phyloP scores from a whole-genome alignment of 148 eudicot genomes.

The Camellia granthamiana region DNA sequence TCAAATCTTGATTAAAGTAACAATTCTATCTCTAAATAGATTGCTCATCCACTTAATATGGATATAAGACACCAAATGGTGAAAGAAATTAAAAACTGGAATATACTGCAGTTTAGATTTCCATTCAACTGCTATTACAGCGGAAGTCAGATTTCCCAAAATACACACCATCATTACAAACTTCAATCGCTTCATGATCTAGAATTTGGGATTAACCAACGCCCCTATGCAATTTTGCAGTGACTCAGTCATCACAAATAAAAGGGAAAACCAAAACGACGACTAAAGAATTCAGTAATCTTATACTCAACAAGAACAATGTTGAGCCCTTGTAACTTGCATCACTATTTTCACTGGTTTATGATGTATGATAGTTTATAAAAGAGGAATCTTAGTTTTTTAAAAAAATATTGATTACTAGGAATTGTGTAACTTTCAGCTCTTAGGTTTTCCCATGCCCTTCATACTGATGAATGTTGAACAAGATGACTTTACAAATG shows the following conservation, averaged over 20 bases:
- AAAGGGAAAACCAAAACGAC: not conserved
- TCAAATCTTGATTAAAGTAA: not conserved
- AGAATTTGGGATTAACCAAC: no score
- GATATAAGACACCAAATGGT: not conserved
- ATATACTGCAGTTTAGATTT: not conserved
- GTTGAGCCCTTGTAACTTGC: not conserved
- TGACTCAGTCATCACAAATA: no score
- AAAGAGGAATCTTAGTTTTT: not conserved
- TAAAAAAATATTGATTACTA: not conserved
- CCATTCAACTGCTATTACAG: not conserved
- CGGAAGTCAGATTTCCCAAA: not conserved
- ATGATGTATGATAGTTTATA: not conserved
- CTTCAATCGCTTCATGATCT: no score
- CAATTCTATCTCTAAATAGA: not conserved
- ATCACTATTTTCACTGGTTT: not conserved
- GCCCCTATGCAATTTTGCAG: no score
- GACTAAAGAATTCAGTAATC: not conserved
- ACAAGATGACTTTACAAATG: not conserved
- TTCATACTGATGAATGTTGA: not conserved
- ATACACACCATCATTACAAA: not conserved
- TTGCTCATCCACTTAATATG: not conserved
- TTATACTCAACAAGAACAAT: not conserved
- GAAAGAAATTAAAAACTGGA: no score
- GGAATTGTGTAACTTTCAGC: not conserved
- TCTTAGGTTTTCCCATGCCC: not conserved